Conservation (phyloP, 2,329 filamentous ascomycete genomes). For the Blumeria hordei region DNA sequence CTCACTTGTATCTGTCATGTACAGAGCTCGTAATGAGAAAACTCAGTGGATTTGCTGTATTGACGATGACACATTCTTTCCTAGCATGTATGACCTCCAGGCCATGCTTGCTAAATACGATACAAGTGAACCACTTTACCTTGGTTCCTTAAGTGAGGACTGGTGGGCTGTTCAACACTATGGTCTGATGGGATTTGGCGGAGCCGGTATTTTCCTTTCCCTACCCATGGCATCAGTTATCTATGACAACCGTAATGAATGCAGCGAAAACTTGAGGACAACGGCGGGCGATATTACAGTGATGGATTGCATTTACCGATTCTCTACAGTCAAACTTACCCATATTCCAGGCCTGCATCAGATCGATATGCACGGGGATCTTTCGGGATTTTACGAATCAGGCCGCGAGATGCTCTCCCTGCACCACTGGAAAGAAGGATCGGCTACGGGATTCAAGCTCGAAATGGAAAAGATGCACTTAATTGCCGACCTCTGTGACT, state of each 20-base stretch:
- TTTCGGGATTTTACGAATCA: slow-evolving; percentile 14
- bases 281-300: slow-evolving; percentile 13
- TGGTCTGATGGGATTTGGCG: slow-evolving; percentile 14
- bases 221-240: slow-evolving; percentile 10
- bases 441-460: slow-evolving; percentile 9
- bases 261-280: slow-evolving; percentile 10
- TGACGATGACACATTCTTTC: slow-evolving; percentile 16
- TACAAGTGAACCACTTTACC: slow-evolving; percentile 9
- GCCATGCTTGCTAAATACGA: slow-evolving; percentile 15
- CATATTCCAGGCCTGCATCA: slow-evolving; percentile 11
- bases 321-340: slow-evolving; percentile 10
- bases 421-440: slow-evolving; percentile 15
- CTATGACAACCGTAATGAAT: slow-evolving; percentile 10
- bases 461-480: slow-evolving; percentile 14
- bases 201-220: slow-evolving; percentile 12
- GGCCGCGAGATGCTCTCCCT: slow-evolving; percentile 12
- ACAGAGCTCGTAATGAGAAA: slow-evolving; percentile 16
- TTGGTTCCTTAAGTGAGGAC: slow-evolving; percentile 12
- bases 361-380: slow-evolving; percentile 13
- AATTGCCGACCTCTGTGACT: slow-evolving; percentile 13
- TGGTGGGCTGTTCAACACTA: slow-evolving; percentile 15
- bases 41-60: slow-evolving; percentile 15
- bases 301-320: slow-evolving; percentile 13
- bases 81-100: slow-evolving; percentile 10
- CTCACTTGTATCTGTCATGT: slow-evolving; percentile 20